Percentiles rank a stretch among this genome's conserved stretches.
Evolutionary conservation across 306 rosid species (phyloP).

Genomic region (Arachis hypogaea): DNA sequence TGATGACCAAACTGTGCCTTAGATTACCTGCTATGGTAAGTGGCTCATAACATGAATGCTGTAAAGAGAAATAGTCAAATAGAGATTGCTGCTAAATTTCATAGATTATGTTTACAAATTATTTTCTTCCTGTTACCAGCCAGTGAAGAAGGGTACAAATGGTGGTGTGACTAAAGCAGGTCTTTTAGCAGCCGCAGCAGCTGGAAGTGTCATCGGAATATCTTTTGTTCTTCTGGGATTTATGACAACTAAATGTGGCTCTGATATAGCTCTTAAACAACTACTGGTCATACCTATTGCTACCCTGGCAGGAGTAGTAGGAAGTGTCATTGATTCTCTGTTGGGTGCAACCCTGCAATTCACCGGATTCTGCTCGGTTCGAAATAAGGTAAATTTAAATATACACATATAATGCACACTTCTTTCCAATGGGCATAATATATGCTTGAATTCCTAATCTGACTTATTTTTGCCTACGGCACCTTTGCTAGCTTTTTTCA

Average conservation of each 20-base stretch:
- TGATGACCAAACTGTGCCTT: conserved; percentile 15
- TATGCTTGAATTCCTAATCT: neutral
- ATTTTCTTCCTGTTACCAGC: conserved; percentile 48
- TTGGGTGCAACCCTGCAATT: conserved; percentile 92
- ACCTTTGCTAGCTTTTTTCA: neutral
- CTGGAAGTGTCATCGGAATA: conserved; percentile 73
- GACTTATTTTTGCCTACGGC: neutral
- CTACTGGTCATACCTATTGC: conserved; percentile 78
- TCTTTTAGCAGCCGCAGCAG: conserved; percentile 82
- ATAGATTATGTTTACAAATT: conserved; percentile 27
- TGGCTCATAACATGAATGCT: conserved; percentile 10
- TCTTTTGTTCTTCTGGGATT: conserved; percentile 65
- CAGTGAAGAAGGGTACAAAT: conserved; percentile 88
- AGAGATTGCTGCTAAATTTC: conserved; percentile 19
- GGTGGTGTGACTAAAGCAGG: conserved; percentile 89
- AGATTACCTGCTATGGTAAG: conserved; percentile 4
- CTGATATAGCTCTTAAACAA: conserved; percentile 63
- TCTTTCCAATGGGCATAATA: conserved; percentile 23
- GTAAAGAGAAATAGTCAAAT: conserved; percentile 12
- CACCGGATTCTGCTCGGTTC: conserved; percentile 87
- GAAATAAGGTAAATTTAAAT: conserved; percentile 64
- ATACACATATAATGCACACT: neutral
- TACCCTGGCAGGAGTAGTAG: conserved; percentile 67
- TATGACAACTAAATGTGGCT: conserved; percentile 55
- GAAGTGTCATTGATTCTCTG: conserved; percentile 90